Base-by-base conservation (phyloP, 441 rosid genomes). In the Populus hybrid region DNA sequence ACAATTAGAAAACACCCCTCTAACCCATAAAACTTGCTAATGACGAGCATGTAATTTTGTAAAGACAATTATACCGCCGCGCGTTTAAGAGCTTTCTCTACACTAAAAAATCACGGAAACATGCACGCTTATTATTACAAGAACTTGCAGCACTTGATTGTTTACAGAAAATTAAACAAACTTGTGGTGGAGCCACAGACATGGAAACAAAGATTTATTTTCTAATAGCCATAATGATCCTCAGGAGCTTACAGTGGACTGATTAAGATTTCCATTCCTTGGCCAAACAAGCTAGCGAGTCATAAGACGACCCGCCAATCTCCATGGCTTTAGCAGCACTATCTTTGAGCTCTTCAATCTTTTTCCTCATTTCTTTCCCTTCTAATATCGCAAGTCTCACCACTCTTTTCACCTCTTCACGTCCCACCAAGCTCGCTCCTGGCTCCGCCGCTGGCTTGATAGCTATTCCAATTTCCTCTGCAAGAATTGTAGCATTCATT, bases 381-480 rank as follows among this genome's bases (percentile, higher is more conserved):
- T 80, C 61, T 81, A 88, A 91, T 83, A 86, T 80, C 10, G 80
- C 63, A 53, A 21, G 24, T 34, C 50, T 85, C 46, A 86, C 78
- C 70, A 81, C 73, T 65, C 74, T 73, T 36, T 14, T 73, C 68
- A 88, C 75, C 75, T 85, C 89, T 23, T 78, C 82, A 38, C 86
- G 81, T 10, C 69, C 72, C 5, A 86, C 74, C 10, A 77, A 67
- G 24, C 5, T 38, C 24, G 69, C 28, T 1, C 57, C 32, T 0
- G 80, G 72, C 14, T 63, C 67, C 6, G 46, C 70, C 20, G 9
- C 74, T 0, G 82, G 82, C 61, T 63, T 74, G 11, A 81, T 24
- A 3, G 81, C 89, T 59, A 79, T 82, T 70, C 83, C 77, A 2
- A 83, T 18, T 63, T 80, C 84, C 75, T 84, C 86, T 4, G 40